phyloP scores from a whole-genome alignment of 441 rosid genomes.

The Erysimum cheiri region DNA sequence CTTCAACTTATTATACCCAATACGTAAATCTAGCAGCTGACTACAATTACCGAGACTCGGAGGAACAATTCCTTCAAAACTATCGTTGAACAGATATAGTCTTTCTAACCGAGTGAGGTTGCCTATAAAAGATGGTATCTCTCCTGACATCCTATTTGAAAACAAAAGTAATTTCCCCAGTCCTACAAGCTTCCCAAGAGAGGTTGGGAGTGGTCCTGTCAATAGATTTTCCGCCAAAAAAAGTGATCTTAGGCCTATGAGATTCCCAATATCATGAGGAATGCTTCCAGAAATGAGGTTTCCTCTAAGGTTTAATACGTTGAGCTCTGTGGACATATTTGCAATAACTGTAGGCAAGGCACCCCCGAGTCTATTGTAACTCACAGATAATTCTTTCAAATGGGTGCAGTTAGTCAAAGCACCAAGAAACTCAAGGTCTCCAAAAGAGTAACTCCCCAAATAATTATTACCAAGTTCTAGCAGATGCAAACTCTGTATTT shows the following conservation, averaged over 20 bases:
- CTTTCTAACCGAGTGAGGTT: conserved; percentile 25
- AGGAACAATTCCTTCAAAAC: conserved; percentile 27
- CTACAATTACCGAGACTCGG: conserved; percentile 30
- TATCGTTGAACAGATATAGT: neutral
- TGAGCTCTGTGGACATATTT: neutral
- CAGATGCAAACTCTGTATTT: neutral
- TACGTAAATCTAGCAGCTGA: neutral
- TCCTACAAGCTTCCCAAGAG: conserved; percentile 22
- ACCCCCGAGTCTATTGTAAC: neutral
- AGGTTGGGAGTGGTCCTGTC: neutral
- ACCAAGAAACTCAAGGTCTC: neutral
- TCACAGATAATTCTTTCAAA: neutral
- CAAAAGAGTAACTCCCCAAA: neutral
- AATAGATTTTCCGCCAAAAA: rapidly evolving
- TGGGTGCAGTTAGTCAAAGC: conserved; percentile 35
- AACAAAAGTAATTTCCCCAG: neutral
- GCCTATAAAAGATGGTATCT: conserved; percentile 43
- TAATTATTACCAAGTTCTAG: neutral
- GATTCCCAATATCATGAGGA: neutral
- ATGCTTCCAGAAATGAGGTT: neutral
- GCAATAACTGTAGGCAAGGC: neutral
- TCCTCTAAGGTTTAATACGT: rapidly evolving
- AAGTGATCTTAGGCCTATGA: neutral
- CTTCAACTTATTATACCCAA: conserved; percentile 27
- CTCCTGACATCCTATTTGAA: conserved; percentile 36